phyloP scores from a whole-genome alignment of 2,329 filamentous ascomycete genomes.

The Beauveria caledonica region DNA sequence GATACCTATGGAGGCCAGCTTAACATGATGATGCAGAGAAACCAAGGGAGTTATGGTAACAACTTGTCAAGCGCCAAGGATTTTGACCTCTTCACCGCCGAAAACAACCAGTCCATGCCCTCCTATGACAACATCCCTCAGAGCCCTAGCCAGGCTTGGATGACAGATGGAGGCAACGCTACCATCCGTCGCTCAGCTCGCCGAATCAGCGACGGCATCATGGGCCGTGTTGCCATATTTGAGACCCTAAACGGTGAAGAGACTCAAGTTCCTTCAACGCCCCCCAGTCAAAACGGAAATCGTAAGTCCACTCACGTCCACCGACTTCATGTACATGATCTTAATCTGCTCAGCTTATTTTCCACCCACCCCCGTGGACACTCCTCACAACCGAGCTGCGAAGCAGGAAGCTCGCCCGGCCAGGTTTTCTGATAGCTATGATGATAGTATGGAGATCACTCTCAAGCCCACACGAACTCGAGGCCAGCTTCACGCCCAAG shows the following conservation, averaged over 20 bases:
- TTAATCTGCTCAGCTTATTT: slow-evolving; percentile 42
- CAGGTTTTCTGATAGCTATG: slow-evolving; percentile 53
- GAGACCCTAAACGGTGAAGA: slow-evolving; percentile 42
- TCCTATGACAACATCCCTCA: slow-evolving; percentile 43
- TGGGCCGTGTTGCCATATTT: slow-evolving; percentile 52
- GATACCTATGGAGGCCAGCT: slow-evolving; percentile 37
- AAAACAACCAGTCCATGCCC: slow-evolving; percentile 40
- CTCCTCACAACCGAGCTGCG: slow-evolving; percentile 42
- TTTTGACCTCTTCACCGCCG: slow-evolving; percentile 41
- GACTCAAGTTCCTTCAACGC: slow-evolving; percentile 50
- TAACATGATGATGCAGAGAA: slow-evolving; percentile 39
- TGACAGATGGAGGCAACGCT: slow-evolving; percentile 39
- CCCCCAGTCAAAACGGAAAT: slow-evolving; percentile 49
- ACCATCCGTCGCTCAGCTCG: slow-evolving; percentile 33
- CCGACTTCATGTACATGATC: not conserved
- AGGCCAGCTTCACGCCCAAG: slow-evolving; percentile 36
- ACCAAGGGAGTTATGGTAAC: slow-evolving; percentile 33
- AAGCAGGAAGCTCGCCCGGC: slow-evolving; percentile 35
- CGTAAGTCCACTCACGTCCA: slow-evolving; percentile 37
- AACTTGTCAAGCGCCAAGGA: slow-evolving; percentile 37
- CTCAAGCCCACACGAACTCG: slow-evolving; percentile 46
- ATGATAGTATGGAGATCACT: slow-evolving; percentile 59
- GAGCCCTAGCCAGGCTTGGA: slow-evolving; percentile 41
- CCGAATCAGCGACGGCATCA: slow-evolving; percentile 53
- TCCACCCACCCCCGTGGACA: slow-evolving; percentile 60